Evolutionary conservation across 352 stramenopile genomes (phyloP), one percentile per base, ranked within the genome.

Genomic region (Phytophthora niederhauseri): DNA sequence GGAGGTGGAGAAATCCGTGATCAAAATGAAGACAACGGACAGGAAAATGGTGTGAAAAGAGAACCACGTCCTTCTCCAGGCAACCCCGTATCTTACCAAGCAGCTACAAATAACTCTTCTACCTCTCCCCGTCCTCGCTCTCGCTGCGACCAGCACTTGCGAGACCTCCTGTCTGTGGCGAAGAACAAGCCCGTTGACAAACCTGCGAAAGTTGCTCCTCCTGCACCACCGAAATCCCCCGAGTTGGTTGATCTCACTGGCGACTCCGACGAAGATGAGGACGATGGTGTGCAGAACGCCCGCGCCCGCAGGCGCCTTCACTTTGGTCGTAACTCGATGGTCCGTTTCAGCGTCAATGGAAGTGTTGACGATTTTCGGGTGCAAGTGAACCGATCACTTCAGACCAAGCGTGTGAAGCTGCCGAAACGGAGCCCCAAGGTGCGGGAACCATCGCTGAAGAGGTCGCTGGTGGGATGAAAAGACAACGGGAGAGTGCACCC

Each of bases 371-470:
- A 30, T 3, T 74, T 74, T 26, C 49, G 49, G 9, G 19, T 24
- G 19, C 57, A 60, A 5, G 11, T 70, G 7, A 49, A 14, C 20
- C 22, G 36, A 52, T 14, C 17, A 19, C 11, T n/a, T 50, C 17
- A 19, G 14, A 48, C n/a, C 14, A 62, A 65, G 4, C 53, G 14
- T 20, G 2, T 1, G 6, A 68, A 43, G 34, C 14, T 43, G 34
- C 34, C 34, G 34, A 43, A 43, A 43, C 34, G 34, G 12, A 43
- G 15, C 12, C 12, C 15, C 34, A 15, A 14, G 1, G 34, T 15
- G 20, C 51, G 41, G 11, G 65, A 66, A 8, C 56, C 61, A n/a
- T 43, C 30, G 48, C 14, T 74, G 20, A 70, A 66, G 43, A 43
- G 34, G 34, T 17, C 12, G 12, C 1, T 31, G 28, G 6, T 31